Evolutionary conservation across 305 asterid species (phyloP), one percentile per base, ranked within the genome.

Genomic region (Rubia occidens): DNA sequence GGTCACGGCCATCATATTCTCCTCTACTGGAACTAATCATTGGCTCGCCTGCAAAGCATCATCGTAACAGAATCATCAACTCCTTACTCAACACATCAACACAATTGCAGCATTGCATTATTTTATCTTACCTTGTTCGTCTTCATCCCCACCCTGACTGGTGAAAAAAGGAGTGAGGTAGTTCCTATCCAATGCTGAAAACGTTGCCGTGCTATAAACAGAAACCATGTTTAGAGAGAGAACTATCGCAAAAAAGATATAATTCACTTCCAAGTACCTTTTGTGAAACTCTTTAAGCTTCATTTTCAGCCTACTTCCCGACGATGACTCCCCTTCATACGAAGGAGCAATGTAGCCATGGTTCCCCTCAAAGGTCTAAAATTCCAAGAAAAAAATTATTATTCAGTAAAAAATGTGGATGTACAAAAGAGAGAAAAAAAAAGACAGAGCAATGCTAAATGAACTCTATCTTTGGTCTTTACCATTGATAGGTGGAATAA

Each of bases 81-180:
- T 21, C 45, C 3, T 9, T 10, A 5, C n/a, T 13, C 21, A 71
- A 21, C 56, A 65, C 8, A 9, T 6, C n/a, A 4, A n/a, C 40
- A 20, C 37, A 9, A 11, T 18, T 6, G 56, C 18, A 6, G 15
- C 42, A 21, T 10, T 14, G 11, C 56, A 11, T 47, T 8, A 6
- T 26, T 62, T 65, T 53, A 77, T 74, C 89, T 80, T 84, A 89
- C 95, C 98, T 18, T 75, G 76, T 63, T 85, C 97, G 14, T 88
- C 97, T 66, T 89, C 97, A 66, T 89, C 96, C 61, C 90, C 96
- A 69, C 79, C 79, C 78, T 94, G 99, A 76, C 83, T 75, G 37
- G 98, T 95, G 71, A 95, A 95, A 83, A 95, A 91, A 15, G 98
- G 99, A 68, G 99, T 95, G 62, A 95, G 96, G 85, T 89, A 95